Percentiles rank a stretch among this genome's conserved stretches.
Evolutionary conservation across 768 basidiomycete genomes (phyloP).

Genomic region (Cyathus striatus): DNA sequence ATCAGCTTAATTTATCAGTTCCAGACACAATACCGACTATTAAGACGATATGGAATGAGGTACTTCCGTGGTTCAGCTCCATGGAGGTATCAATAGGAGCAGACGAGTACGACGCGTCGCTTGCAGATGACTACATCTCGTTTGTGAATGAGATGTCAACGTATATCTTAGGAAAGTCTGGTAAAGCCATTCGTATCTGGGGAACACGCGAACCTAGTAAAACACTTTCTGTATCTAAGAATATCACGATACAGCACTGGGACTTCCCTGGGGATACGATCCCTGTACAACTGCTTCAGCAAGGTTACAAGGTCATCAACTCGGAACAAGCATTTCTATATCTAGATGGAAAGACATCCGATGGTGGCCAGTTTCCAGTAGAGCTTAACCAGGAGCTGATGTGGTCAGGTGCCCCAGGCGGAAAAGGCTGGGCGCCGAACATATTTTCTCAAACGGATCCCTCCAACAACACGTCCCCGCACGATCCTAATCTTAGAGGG

Average conservation of each 20-base stretch:
- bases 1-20: background rate
- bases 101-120: background rate
- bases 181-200: background rate
- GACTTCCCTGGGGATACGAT: slow-evolving; percentile 1
- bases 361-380: background rate
- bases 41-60: background rate
- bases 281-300: background rate
- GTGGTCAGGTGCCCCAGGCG: background rate
- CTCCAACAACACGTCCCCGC: background rate
- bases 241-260: slow-evolving; percentile 1
- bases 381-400: background rate
- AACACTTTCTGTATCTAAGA: background rate
- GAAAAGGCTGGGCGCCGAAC: background rate
- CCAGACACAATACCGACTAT: background rate
- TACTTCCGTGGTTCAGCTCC: background rate
- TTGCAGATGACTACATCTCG: slow-evolving; percentile 1
- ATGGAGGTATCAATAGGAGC: background rate
- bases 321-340: background rate
- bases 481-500: background rate
- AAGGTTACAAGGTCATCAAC: background rate
- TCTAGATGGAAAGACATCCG: background rate
- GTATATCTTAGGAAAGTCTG: background rate
- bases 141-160: background rate
- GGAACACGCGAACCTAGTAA: background rate
- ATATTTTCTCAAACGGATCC: background rate